These are phyloP conservation scores for Corchorus capsularis DNA, from an alignment of 345 rosid species.

Conservation along the genomic window DNA sequence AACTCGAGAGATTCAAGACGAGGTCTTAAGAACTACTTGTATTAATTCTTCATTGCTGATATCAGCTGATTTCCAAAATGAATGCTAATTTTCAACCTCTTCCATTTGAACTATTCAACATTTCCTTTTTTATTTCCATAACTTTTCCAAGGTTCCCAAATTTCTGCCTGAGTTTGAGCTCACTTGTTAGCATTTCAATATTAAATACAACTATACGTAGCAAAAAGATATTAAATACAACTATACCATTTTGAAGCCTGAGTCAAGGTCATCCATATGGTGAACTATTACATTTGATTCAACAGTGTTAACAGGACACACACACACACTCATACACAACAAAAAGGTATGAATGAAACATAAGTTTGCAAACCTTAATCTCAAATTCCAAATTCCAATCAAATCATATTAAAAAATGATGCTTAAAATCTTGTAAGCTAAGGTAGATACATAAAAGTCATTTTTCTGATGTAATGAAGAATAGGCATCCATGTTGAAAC, in stretches of 20 bases:
- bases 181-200: background rate
- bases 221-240: too few species aligned
- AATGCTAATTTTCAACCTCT: background rate
- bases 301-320: too few species aligned
- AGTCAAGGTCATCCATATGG: too few species aligned
- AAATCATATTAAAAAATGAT: too few species aligned
- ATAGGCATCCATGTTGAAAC: background rate
- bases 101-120: background rate
- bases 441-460: background rate
- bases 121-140: too few species aligned
- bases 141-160: background rate
- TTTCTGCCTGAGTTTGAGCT: background rate
- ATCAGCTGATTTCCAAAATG: background rate
- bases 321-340: too few species aligned
- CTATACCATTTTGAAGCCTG: too few species aligned
- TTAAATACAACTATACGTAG: background rate
- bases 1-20: too few species aligned
- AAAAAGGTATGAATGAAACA: too few species aligned
- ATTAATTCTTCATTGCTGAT: background rate
- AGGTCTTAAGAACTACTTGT: background rate
- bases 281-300: too few species aligned
- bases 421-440: background rate
- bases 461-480: background rate
- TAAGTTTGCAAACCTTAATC: background rate
- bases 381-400: background rate